A percentile compares a stretch with the other conserved stretches of the same genome.
phyloP scores from a whole-genome alignment of 768 basidiomycete genomes.

The Leccinum disarticulatum region DNA sequence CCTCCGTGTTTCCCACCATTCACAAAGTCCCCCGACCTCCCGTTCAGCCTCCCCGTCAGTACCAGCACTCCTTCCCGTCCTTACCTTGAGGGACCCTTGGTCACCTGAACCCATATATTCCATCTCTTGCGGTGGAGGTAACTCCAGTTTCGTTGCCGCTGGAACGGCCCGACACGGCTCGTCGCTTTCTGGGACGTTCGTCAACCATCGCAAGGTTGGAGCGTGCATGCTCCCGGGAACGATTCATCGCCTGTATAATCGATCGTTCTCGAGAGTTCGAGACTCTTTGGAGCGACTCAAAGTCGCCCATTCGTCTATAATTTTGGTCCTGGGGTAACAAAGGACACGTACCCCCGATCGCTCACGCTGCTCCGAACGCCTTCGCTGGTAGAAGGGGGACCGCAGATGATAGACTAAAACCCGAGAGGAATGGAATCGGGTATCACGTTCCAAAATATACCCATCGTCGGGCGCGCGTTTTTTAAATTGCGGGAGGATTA shows the following conservation, averaged over 20 bases:
- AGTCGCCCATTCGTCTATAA: conserved; percentile 77
- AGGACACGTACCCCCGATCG: conserved; percentile 53
- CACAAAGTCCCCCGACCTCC: neutral
- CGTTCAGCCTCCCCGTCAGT: conserved; percentile 17
- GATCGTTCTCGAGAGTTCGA: conserved; percentile 70
- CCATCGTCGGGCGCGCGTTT: conserved; percentile 27
- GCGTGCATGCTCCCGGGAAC: conserved; percentile 77
- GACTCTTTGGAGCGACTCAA: conserved; percentile 77
- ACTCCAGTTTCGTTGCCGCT: conserved; percentile 63
- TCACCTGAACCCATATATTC: conserved; percentile 73
- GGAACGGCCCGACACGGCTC: conserved; percentile 75
- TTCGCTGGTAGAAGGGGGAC: conserved; percentile 14
- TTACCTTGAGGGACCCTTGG: conserved; percentile 66
- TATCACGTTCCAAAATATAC: conserved; percentile 53
- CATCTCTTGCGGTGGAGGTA: conserved; percentile 73
- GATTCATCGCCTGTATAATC: conserved; percentile 79
- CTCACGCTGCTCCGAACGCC: conserved; percentile 25
- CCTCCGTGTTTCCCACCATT: conserved; percentile 49
- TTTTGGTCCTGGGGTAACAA: conserved; percentile 64
- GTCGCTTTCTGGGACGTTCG: conserved; percentile 84
- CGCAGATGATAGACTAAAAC: conserved; percentile 24
- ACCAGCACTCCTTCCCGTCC: conserved; percentile 51
- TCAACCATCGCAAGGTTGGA: conserved; percentile 61
- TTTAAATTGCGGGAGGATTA: conserved; percentile 2
- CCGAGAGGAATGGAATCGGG: conserved; percentile 41